Conservation (phyloP, 2,329 filamentous ascomycete species). For the Cadophora gregata region DNA sequence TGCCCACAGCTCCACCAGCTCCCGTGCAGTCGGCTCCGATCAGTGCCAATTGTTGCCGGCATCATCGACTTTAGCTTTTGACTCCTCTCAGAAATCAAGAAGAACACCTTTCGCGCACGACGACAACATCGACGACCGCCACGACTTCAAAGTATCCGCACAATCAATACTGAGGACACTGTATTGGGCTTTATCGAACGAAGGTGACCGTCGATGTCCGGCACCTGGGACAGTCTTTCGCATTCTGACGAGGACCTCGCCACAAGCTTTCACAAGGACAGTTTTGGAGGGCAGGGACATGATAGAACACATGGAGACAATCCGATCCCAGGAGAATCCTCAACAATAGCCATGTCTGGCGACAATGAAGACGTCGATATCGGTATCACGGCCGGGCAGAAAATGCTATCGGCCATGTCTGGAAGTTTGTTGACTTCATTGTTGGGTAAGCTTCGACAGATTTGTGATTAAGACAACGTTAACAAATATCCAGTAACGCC, state of each 20-base stretch:
- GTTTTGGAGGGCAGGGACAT: constrained; percentile 36
- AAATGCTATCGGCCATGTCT: constrained; percentile 92
- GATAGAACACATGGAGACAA: constrained; percentile 42
- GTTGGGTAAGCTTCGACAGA: constrained; percentile 64
- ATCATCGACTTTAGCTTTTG: constrained; percentile 26
- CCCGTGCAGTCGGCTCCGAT: constrained; percentile 20
- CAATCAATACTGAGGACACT: background rate
- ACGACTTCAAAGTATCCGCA: background rate
- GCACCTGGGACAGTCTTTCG: constrained; percentile 34
- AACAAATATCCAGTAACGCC: constrained; percentile 73
- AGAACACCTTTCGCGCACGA: background rate
- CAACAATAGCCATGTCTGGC: constrained; percentile 41
- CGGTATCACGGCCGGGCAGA: constrained; percentile 82
- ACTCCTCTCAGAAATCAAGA: constrained; percentile 15
- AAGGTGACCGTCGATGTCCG: constrained; percentile 33
- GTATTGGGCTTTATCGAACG: background rate
- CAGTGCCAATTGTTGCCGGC: constrained; percentile 24
- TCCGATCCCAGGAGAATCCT: constrained; percentile 36
- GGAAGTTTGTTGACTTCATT: constrained; percentile 90
- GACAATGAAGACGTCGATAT: constrained; percentile 50
- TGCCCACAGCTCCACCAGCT: background rate
- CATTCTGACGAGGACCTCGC: constrained; percentile 32
- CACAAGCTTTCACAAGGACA: constrained; percentile 33
- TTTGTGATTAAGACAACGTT: constrained; percentile 10
- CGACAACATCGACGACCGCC: background rate